Evolutionary conservation across 1,284 basidiomycete genomes (phyloP), one percentile per base, ranked within the genome.

Genomic region (Microbotryomycetes sp.): DNA sequence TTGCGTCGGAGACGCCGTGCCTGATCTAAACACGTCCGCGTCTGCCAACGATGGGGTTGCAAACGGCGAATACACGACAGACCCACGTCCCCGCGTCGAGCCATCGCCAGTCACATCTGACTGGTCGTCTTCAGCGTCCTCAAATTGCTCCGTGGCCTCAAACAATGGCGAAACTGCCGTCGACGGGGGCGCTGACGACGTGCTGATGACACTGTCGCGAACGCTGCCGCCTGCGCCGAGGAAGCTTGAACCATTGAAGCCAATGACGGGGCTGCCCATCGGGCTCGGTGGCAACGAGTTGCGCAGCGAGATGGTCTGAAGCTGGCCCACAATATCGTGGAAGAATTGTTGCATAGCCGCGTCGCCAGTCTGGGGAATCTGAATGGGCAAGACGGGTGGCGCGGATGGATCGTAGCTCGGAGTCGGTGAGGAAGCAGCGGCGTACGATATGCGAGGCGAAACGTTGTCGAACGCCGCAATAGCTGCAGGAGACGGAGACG

Each of bases 321-420:
- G 81, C 70, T 89, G 87, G 47, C 88, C 84, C 6, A 85, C 85
- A 54, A 92, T 85, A 74, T 91, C 87, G 59, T 85, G 79, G 75
- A 91, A 87, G 75, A 90, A 90, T 46, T 81, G 75, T 62, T 88
- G 86, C 73, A 91, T 83, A 48, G 82, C 82, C 51, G 82, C 83
- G 68, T 89, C 86, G 64, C 83, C 79, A 28, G 83, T 75, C 56
- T 83, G 79, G 0, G 84, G 82, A 23, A 75, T 73, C 21, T 66
- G 61, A 29, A 75, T 74, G 23, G 72, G 67, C 5, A 67, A 55
- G 5, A 68, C 60, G 9, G 66, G 64, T 16, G 69, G 69, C 6
- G 35, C 35, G 11, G 35, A 41, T 11, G 35, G 35, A 41, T 41
- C 35, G 35, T 41, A 41, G 11, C 11, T 11, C 9, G 35, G 35